phyloP scores from a whole-genome alignment of 2,329 filamentous ascomycete species.

The Ampelomyces quisqualis region DNA sequence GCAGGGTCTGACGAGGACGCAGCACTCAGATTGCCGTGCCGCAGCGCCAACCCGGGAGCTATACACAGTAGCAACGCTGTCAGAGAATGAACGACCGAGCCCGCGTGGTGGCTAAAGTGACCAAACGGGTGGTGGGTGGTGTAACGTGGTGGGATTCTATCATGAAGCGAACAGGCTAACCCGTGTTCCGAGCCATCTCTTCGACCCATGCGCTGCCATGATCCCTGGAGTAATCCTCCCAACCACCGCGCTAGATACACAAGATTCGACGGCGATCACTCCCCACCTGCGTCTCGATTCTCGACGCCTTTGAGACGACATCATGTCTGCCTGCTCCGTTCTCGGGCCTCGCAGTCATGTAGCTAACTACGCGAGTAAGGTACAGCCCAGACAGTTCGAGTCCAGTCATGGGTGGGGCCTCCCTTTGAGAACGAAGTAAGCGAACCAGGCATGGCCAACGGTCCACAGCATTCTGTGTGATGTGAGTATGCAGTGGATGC shows the following conservation, averaged over 20 bases:
- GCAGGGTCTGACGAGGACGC: slow-evolving; percentile 15
- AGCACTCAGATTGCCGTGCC: slow-evolving; percentile 27
- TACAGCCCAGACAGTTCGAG: no score
- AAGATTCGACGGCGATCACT: slow-evolving; percentile 32
- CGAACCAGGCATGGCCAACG: slow-evolving; percentile 1
- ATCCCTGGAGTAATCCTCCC: slow-evolving; percentile 30
- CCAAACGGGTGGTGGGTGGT: slow-evolving; percentile 26
- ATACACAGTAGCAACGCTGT: slow-evolving; percentile 30
- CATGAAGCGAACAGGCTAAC: slow-evolving; percentile 21
- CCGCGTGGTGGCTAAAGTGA: slow-evolving; percentile 30
- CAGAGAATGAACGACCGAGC: slow-evolving; percentile 19
- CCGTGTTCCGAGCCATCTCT: slow-evolving; percentile 17
- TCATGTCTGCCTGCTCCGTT: slow-evolving; percentile 11
- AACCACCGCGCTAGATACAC: no score
- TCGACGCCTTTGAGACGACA: slow-evolving; percentile 18
- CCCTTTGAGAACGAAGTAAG: slow-evolving; percentile 3
- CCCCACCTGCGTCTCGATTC: slow-evolving; percentile 22
- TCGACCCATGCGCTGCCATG: background rate
- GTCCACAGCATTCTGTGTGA: slow-evolving; percentile 27
- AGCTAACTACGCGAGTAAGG: no score
- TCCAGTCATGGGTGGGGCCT: slow-evolving; percentile 7
- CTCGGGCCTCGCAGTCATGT: no score
- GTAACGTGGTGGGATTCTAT: slow-evolving; percentile 40
- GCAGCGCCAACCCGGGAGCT: slow-evolving; percentile 16
- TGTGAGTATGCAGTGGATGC: slow-evolving; percentile 24